Percentiles rank a stretch among this genome's conserved stretches.
These are phyloP conservation scores for Gloeophyllum trabeum DNA, from an alignment of 768 basidiomycete species.

Conservation along the genomic window DNA sequence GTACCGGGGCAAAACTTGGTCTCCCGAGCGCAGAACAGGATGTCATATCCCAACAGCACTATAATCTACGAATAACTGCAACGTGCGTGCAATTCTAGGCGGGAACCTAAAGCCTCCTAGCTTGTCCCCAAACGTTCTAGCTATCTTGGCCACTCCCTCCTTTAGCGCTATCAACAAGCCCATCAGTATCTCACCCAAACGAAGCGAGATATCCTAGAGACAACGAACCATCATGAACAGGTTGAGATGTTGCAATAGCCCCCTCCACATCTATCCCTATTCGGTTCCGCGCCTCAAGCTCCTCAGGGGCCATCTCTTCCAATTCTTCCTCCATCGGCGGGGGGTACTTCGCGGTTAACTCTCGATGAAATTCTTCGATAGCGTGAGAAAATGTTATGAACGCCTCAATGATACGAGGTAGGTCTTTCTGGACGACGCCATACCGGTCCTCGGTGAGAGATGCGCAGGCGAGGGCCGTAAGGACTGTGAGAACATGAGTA, in stretches of 20 bases:
- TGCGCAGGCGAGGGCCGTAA: conserved; percentile 56
- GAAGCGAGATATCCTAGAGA: no score
- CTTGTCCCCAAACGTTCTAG: conserved; percentile 65
- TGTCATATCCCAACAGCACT: no score
- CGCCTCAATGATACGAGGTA: conserved; percentile 72
- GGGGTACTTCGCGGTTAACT: conserved; percentile 32
- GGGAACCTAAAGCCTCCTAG: conserved; percentile 72
- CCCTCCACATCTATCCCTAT: conserved; percentile 27
- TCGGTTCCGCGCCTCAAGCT: conserved; percentile 20
- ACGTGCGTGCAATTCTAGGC: conserved; percentile 48
- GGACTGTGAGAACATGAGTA: conserved; percentile 27
- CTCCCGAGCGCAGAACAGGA: no score
- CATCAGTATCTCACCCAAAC: background rate
- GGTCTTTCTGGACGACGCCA: conserved; percentile 78
- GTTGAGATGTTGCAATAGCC: no score
- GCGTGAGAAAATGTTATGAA: conserved; percentile 54
- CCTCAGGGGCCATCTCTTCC: background rate
- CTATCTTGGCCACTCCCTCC: conserved; percentile 53
- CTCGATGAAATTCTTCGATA: conserved; percentile 51
- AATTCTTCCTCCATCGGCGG: conserved; percentile 25
- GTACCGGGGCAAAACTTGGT: no score
- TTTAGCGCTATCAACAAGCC: conserved; percentile 38
- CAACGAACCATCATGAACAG: conserved; percentile 44
- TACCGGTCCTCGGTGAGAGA: conserved; percentile 75
- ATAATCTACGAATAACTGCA: conserved; percentile 67